Evolutionary conservation across 208 protist genomes (phyloP), one percentile per base, ranked within the genome.

Genomic region (Strigomonas galati): DNA sequence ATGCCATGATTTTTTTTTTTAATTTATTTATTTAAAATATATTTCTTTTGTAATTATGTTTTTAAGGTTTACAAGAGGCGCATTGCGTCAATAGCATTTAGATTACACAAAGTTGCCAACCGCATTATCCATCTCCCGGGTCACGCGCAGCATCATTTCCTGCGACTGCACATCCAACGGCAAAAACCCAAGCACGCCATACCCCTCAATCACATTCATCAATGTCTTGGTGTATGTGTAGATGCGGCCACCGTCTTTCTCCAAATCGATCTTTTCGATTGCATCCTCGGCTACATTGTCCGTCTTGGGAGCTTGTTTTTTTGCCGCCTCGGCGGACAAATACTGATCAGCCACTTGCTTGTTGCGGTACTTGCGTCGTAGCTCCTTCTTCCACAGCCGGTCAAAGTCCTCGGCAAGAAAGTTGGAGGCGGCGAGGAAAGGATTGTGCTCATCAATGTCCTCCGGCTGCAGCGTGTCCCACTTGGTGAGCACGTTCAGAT

Each of bases 401-500:
- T 86, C 78, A 67, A 98, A 89, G 69, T 98, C 88, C 40, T 91
- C 82, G 4, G 82, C 71, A 19, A 91, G 70, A 51, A 92, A 82
- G 21, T 69, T 59, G 15, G 81, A 62, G 70, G 84, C 58, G 63
- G 74, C 68, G 1, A 95, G 67, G 53, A 82, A 95, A 59, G 48
- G 7, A 24, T 57, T 17, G 27, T 69, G 27, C 79, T 98, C 80
- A 44, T 86, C 84, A 63, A 98, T 87, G 27, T 82, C 87, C 26
- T 76, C 65, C 27, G 49, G 26, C 0, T 71, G 70, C n/a, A 95
- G n/a, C 9, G 75, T 85, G 65, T 99, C 98, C 74, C 98, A 97
- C 72, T 99, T 99, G 37, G 94, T 98, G 21, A 99, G 81, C 37
- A 99, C 82, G 78, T 99, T 99, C 1, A 99, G 69, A 61, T 98